These are phyloP conservation scores for Dendrocalamus latiflorus DNA, from an alignment of 202 grass and related monocot species.

Conservation along the genomic window DNA sequence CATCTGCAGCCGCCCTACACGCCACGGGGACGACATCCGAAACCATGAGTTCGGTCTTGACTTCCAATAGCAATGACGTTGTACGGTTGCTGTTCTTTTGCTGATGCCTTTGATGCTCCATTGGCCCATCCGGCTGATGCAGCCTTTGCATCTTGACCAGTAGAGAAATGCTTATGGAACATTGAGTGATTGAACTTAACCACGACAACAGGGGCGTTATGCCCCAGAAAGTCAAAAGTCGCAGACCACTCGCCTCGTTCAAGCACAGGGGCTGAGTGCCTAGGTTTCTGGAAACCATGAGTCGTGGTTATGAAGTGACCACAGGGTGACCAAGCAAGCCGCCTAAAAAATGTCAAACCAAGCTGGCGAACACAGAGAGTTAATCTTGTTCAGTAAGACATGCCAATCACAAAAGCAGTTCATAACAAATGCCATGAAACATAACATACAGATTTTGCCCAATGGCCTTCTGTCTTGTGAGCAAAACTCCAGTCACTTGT, in stretches of 20 bases:
- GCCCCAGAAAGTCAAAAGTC: slow-evolving; percentile 97
- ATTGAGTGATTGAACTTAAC: slow-evolving; percentile 97
- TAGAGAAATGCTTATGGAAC: slow-evolving; percentile 76
- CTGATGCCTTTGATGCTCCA: slow-evolving; percentile 63
- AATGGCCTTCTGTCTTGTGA: too few species aligned
- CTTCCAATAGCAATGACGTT: slow-evolving; percentile 99
- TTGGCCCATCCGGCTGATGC: slow-evolving; percentile 71
- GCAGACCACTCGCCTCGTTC: slow-evolving; percentile 95
- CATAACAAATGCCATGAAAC: too few species aligned
- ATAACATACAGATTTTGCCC: too few species aligned
- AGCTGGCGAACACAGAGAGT: too few species aligned
- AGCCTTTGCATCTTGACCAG: slow-evolving; percentile 55
- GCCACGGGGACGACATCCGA: too few species aligned
- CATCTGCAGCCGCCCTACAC: too few species aligned
- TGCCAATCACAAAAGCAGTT: too few species aligned
- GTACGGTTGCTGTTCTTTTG: slow-evolving; percentile 78
- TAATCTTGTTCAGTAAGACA: too few species aligned
- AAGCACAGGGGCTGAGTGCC: slow-evolving; percentile 94
- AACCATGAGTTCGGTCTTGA: slow-evolving; percentile 97
- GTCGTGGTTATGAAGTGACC: too few species aligned
- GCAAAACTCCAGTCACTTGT: too few species aligned
- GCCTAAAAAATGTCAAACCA: too few species aligned
- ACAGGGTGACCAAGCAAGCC: too few species aligned
- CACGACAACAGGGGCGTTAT: slow-evolving; percentile 85
- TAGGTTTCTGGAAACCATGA: slow-evolving; percentile 98